Conservation (phyloP, 768 basidiomycete genomes). For the Daedalea quercina region DNA sequence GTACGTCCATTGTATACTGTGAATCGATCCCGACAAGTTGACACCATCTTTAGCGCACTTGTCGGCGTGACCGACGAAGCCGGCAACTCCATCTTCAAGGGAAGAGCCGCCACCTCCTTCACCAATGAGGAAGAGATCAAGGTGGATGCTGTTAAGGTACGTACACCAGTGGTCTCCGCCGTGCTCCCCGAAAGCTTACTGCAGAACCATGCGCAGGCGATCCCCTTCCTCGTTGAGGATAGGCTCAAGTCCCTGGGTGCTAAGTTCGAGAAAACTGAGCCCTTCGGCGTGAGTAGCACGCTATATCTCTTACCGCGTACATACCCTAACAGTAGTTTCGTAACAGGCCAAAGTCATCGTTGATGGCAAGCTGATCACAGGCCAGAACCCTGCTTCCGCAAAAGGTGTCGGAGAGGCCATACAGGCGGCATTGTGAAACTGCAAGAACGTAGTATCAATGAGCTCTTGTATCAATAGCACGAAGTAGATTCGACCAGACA, state of each 20-base stretch:
- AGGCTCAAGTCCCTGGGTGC: constrained; percentile 61
- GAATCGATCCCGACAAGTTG: not conserved
- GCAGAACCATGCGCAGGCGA: constrained; percentile 24
- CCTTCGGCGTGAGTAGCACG: constrained; percentile 46
- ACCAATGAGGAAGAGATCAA: constrained; percentile 63
- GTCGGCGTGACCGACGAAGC: constrained; percentile 45
- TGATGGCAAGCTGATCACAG: constrained; percentile 57
- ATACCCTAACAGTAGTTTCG: not conserved
- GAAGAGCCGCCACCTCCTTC: constrained; percentile 56
- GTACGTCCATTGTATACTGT: constrained; percentile 28
- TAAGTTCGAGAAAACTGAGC: constrained; percentile 49
- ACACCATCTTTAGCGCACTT: constrained; percentile 37
- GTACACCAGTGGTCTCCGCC: constrained; percentile 5
- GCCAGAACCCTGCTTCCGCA: constrained; percentile 72
- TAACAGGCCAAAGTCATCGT: constrained; percentile 40
- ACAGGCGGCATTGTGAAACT: constrained; percentile 38
- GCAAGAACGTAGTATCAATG: not conserved
- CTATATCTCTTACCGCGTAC: not conserved
- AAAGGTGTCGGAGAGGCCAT: constrained; percentile 48
- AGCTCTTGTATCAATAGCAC: not conserved
- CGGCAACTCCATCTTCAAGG: constrained; percentile 61
- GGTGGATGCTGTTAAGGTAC: constrained; percentile 37
- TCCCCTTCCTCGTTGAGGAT: constrained; percentile 71
- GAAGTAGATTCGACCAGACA: not conserved
- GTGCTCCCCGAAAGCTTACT: not conserved